phyloP scores from a whole-genome alignment of 2,329 filamentous ascomycete genomes.

The Epichloe baconii region DNA sequence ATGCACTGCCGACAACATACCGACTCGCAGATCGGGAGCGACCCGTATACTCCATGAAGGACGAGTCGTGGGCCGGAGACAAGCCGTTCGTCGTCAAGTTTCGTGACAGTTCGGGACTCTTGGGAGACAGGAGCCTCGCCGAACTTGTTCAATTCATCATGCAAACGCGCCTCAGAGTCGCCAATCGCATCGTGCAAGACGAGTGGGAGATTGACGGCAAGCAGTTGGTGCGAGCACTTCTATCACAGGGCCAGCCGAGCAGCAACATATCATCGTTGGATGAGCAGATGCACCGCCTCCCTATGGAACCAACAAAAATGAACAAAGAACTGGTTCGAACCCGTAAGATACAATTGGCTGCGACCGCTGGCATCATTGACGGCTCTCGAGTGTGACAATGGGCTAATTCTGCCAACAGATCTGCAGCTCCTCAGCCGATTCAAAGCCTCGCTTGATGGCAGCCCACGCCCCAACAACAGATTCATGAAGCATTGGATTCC shows the following conservation, averaged over 20 bases:
- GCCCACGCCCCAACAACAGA: conserved; percentile 28
- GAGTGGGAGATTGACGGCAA: conserved; percentile 18
- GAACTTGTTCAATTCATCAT: conserved; percentile 17
- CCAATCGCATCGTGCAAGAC: conserved; percentile 18
- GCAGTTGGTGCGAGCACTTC: conserved; percentile 13
- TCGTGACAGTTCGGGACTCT: conserved; percentile 13
- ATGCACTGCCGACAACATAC: conserved; percentile 3
- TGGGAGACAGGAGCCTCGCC: conserved; percentile 15
- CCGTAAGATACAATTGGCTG: conserved; percentile 21
- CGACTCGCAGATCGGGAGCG: conserved; percentile 1
- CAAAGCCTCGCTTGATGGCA: conserved; percentile 36
- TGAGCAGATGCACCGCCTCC: conserved; percentile 27
- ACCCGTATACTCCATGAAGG: conserved; percentile 6
- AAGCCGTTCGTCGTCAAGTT: conserved; percentile 14
- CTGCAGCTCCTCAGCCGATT: conserved; percentile 36
- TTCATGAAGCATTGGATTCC: conserved; percentile 36
- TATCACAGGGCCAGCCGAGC: conserved; percentile 9
- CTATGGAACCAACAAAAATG: conserved; percentile 27
- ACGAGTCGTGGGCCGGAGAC: conserved; percentile 5
- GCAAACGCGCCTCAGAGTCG: conserved; percentile 16
- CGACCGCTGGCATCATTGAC: too few relatives aligned
- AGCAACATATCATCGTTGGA: conserved; percentile 15
- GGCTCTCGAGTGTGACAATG: too few relatives aligned
- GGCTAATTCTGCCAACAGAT: conserved; percentile 19
- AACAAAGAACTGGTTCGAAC: conserved; percentile 35